Conservation (phyloP, 1,139 yeast genomes). For the Geotrichum restrictum region DNA sequence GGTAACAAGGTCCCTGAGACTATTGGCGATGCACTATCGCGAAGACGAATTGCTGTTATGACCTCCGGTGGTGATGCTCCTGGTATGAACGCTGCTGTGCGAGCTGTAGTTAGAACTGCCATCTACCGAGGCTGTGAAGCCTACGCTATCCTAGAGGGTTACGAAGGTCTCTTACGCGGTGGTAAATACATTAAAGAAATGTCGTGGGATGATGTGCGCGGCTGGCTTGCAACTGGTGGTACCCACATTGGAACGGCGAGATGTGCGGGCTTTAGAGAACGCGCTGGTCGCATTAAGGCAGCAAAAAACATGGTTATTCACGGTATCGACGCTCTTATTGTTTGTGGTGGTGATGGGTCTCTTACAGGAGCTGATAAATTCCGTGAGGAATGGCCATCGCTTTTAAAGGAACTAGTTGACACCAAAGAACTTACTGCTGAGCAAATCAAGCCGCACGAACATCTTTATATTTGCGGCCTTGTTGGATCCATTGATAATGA, state of each 20-base stretch:
- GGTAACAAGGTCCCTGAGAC: constrained; percentile 6
- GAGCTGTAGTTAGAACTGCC: constrained; percentile 91
- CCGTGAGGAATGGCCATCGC: constrained; percentile 89
- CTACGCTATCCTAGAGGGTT: constrained; percentile 92
- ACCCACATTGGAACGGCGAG: constrained; percentile 96
- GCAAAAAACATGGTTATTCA: constrained; percentile 79
- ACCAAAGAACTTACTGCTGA: constrained; percentile 53
- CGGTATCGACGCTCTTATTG: constrained; percentile 92
- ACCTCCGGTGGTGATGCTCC: constrained; percentile 99
- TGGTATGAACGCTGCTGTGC: constrained; percentile 94
- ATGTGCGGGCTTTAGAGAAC: constrained; percentile 77
- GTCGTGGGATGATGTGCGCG: constrained; percentile 91
- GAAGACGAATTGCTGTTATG: constrained; percentile 81
- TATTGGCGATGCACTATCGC: constrained; percentile 4
- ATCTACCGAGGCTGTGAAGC: constrained; percentile 87
- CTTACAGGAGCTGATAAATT: constrained; percentile 94
- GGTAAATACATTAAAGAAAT: constrained; percentile 79
- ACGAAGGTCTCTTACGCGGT: constrained; percentile 76
- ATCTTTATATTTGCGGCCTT: constrained; percentile 85
- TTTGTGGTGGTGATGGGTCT: constrained; percentile 99
- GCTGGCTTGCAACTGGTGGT: constrained; percentile 88
- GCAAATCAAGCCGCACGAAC: constrained; percentile 57
- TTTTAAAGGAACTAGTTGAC: constrained; percentile 63
- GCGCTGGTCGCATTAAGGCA: constrained; percentile 75
- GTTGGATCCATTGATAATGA: constrained; percentile 98